Percentiles rank a stretch among this genome's conserved stretches.
These are phyloP conservation scores for Albifimbria verrucaria DNA, from an alignment of 2,329 filamentous ascomycete species.

Conservation along the genomic window DNA sequence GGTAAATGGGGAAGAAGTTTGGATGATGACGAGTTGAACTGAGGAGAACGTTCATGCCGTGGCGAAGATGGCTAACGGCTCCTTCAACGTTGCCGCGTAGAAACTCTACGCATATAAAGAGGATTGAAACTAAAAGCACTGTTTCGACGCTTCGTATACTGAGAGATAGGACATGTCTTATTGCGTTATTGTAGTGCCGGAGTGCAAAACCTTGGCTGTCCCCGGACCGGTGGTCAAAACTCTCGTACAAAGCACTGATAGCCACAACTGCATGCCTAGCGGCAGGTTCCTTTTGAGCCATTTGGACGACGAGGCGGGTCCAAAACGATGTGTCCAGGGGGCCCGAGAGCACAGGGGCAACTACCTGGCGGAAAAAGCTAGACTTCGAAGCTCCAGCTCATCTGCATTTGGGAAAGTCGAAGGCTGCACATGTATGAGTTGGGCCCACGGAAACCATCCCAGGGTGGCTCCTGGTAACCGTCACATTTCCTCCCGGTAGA, in stretches of 20 bases:
- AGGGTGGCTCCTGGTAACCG: conserved; percentile 42
- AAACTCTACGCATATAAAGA: conserved; percentile 43
- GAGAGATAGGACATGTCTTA: conserved; percentile 26
- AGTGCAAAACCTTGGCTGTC: conserved; percentile 27
- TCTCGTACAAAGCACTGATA: conserved; percentile 37
- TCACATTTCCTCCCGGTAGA: conserved; percentile 52
- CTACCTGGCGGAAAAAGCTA: conserved; percentile 36
- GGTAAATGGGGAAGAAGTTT: conserved; percentile 30
- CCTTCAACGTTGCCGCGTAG: conserved; percentile 31
- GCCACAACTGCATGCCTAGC: conserved; percentile 35
- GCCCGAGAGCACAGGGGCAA: conserved; percentile 32
- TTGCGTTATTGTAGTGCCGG: conserved; percentile 38
- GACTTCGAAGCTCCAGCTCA: conserved; percentile 23
- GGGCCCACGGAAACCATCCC: conserved; percentile 29
- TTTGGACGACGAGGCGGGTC: conserved; percentile 36
- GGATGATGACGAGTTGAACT: conserved; percentile 18
- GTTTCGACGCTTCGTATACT: conserved; percentile 21
- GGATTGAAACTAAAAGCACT: conserved; percentile 35
- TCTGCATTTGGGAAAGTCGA: conserved; percentile 17
- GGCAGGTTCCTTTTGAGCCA: conserved; percentile 32
- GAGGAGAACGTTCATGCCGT: conserved; percentile 33
- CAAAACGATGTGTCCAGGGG: conserved; percentile 36
- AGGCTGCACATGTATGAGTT: conserved; percentile 24
- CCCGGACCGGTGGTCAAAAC: conserved; percentile 14
- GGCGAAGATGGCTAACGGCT: conserved; percentile 33